phyloP scores from a whole-genome alignment of 306 rosid genomes.

The Glycine tomentella region DNA sequence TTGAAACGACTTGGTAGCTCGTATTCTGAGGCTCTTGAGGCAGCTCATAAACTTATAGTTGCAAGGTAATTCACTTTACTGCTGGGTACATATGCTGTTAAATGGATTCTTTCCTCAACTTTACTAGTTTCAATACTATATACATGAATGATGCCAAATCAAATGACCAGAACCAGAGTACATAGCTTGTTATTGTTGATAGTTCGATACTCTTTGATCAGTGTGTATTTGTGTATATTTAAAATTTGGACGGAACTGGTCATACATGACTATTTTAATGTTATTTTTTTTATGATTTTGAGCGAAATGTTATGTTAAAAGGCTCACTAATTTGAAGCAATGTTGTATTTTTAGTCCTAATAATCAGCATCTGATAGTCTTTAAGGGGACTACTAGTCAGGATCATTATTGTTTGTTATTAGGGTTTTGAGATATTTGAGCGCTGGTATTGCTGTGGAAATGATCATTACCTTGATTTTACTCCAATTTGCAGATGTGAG shows the following conservation, averaged over 20 bases:
- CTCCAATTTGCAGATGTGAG: conserved; percentile 64
- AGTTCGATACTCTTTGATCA: not conserved
- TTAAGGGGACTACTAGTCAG: not conserved
- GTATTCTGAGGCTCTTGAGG: conserved; percentile 63
- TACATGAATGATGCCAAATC: not conserved
- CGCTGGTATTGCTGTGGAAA: not conserved
- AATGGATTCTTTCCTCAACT: not conserved
- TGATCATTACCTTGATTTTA: conserved; percentile 34
- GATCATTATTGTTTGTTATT: not conserved
- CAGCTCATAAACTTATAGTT: conserved; percentile 60
- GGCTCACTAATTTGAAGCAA: conserved; percentile 2
- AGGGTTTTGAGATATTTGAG: conserved; percentile 36
- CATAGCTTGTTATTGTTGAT: not conserved
- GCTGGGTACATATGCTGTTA: not conserved
- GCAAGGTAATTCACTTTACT: conserved; percentile 61
- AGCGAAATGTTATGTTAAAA: not conserved
- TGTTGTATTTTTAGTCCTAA: conserved; percentile 12
- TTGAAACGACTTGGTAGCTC: conserved; percentile 71
- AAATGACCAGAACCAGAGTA: not conserved
- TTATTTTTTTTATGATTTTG: not conserved
- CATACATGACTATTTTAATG: not conserved
- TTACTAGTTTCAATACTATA: not conserved
- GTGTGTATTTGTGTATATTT: not conserved
- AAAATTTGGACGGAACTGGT: not conserved
- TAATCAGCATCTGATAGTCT: conserved; percentile 6